These are phyloP conservation scores for Chenopodium berlandieri DNA, from an alignment of 148 eudicot genomes.

Conservation along the genomic window DNA sequence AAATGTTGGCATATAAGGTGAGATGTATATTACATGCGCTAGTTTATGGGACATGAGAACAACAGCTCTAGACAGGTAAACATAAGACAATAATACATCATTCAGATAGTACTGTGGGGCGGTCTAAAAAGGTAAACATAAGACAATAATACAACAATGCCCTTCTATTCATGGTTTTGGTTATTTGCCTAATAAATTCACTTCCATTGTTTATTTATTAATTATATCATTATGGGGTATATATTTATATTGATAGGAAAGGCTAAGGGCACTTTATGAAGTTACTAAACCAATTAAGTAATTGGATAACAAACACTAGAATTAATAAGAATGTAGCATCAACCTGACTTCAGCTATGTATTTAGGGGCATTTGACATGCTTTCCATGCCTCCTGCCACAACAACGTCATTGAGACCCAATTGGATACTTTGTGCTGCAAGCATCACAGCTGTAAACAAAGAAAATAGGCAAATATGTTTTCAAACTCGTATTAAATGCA, in stretches of 20 bases:
- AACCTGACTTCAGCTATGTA: constrained; percentile 93
- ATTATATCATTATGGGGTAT: no score
- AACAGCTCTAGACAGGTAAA: neutral
- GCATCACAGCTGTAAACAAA: constrained; percentile 75
- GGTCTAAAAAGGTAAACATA: no score
- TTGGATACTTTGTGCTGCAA: constrained; percentile 94
- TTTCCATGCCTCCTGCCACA: constrained; percentile 99
- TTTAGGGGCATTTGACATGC: constrained; percentile 98
- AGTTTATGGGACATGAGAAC: neutral
- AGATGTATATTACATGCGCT: neutral
- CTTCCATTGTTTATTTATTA: no score
- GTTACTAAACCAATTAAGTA: no score
- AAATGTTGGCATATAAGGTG: constrained; percentile 3
- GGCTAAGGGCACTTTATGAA: no score
- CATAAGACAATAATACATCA: neutral
- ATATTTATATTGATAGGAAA: no score
- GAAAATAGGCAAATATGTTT: neutral
- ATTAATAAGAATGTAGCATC: constrained; percentile 6
- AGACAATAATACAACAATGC: no score
- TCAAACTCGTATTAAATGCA: neutral
- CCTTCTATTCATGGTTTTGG: no score
- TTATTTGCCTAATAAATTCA: no score
- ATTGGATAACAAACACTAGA: neutral
- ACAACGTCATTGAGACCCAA: constrained; percentile 93
- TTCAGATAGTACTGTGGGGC: neutral